Evolutionary conservation across 352 stramenopile species (phyloP).

Genomic region (Globisporangium camurandrum): DNA sequence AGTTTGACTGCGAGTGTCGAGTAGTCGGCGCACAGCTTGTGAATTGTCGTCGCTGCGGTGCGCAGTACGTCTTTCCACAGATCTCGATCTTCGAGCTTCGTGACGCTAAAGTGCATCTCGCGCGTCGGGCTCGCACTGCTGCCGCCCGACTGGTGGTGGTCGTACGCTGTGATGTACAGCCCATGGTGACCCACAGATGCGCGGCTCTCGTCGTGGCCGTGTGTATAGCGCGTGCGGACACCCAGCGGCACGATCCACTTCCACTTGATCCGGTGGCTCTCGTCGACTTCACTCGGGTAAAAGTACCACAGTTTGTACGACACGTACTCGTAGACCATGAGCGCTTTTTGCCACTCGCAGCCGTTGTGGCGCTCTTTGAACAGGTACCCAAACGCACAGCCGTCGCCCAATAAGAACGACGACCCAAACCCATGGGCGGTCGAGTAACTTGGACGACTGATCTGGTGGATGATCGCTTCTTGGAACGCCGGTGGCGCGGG

Average conservation of each 20-base stretch:
- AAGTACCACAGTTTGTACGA: constrained; percentile 89
- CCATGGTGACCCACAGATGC: constrained; percentile 79
- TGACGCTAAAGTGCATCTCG: constrained; percentile 80
- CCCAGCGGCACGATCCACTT: constrained; percentile 82
- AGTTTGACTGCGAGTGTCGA: constrained; percentile 48
- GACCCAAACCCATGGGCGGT: constrained; percentile 76
- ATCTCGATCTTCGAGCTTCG: constrained; percentile 77
- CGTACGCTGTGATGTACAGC: constrained; percentile 73
- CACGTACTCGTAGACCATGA: constrained; percentile 83
- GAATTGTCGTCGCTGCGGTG: constrained; percentile 47
- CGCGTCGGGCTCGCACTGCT: constrained; percentile 43
- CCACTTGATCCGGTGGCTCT: constrained; percentile 76
- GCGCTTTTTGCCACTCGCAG: constrained; percentile 71
- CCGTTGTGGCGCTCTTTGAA: constrained; percentile 64
- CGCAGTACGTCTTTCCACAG: constrained; percentile 71
- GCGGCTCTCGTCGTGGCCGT: constrained; percentile 80
- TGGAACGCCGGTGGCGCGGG: constrained; percentile 71
- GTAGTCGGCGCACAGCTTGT: constrained; percentile 65
- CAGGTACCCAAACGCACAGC: constrained; percentile 79
- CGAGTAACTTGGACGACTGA: constrained; percentile 80
- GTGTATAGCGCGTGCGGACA: constrained; percentile 68
- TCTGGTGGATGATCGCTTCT: constrained; percentile 84
- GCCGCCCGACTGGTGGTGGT: constrained; percentile 58
- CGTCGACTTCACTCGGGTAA: constrained; percentile 79
- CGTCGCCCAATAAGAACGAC: constrained; percentile 78